Base-by-base conservation (phyloP, 371 early-diverging fungal species). In the Saksenaea oblongispora region DNA sequence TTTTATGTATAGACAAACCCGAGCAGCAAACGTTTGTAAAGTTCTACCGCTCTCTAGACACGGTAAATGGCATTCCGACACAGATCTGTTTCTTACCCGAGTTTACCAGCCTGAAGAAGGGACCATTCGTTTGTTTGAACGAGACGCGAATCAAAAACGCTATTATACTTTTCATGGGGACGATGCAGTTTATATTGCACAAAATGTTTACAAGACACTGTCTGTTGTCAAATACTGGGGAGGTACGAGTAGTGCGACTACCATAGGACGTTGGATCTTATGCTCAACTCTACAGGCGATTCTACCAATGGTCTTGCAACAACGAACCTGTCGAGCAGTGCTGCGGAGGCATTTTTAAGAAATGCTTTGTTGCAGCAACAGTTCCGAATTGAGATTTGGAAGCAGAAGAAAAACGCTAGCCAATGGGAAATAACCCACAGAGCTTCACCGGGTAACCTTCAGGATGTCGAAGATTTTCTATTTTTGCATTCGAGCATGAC, bases 381-480 rank as follows among this genome's bases (percentile, higher is more conserved):
- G 63, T 75, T 87, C 58, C 78, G 90, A 15, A 78, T 98, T 8
- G 96, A 97, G 72, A 93, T 98, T 22, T 95, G 95, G 94, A 82
- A 79, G n/a, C 72, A 69, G 61, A 82, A 72, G 60, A 67, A 54
- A 65, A 65, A 66, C n/a, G 61, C 64, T 22, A 18, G 71, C 42
- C 59, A 66, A 37, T 91, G 92, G 92, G 63, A 79, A 58, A 36
- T 87, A 0, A 31, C 71, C 1, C 68, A 75, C 39, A 76, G 71
- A 82, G 97, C 97, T 5, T 96, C 97, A 1, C 98, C 98, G 3
- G 98, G 98, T 18, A 95, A 97, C 62, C 70, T 96, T 55, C 90
- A 92, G 66, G 89, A 87, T 34, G 84, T 98, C 15, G 97, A 98
- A 67, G 97, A 97, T 61, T 70, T 94, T 54, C 67, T 98, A 37